phyloP scores from a whole-genome alignment of 2,329 filamentous ascomycete species.

The Thelonectria blattea region DNA sequence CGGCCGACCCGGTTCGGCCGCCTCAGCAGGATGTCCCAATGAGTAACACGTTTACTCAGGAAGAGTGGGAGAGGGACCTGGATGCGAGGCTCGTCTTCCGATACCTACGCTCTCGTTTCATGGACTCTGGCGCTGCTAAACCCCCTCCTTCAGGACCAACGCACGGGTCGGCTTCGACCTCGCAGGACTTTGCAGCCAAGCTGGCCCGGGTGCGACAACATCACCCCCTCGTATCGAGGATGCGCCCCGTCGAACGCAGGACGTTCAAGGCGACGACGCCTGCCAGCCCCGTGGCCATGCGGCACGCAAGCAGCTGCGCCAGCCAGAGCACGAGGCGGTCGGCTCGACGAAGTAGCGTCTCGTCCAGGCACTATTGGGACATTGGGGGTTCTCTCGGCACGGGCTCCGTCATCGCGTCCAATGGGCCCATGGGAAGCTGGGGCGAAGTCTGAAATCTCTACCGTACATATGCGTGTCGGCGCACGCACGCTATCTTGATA shows the following conservation, averaged over 20 bases:
- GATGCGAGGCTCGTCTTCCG: constrained; percentile 92
- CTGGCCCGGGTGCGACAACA: constrained; percentile 86
- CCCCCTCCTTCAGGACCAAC: constrained; percentile 51
- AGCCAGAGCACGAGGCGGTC: constrained; percentile 85
- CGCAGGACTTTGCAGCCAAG: constrained; percentile 74
- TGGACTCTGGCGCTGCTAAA: constrained; percentile 55
- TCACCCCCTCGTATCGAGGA: constrained; percentile 78
- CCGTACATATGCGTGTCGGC: constrained; percentile 7
- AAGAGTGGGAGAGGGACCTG: constrained; percentile 93
- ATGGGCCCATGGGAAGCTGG: constrained; percentile 77
- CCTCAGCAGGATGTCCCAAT: constrained; percentile 34
- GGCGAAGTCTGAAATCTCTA: constrained; percentile 62
- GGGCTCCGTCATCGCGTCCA: constrained; percentile 71
- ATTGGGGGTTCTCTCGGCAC: constrained; percentile 82
- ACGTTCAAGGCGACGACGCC: constrained; percentile 62
- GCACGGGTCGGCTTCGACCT: constrained; percentile 56
- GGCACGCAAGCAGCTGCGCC: constrained; percentile 73
- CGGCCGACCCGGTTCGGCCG: constrained; percentile 28
- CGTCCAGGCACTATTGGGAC: constrained; percentile 90
- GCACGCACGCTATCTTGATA: constrained; percentile 13
- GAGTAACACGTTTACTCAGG: constrained; percentile 60
- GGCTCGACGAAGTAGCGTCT: constrained; percentile 70
- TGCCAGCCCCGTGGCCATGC: constrained; percentile 54
- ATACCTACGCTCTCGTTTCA: constrained; percentile 80
- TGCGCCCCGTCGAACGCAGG: constrained; percentile 57